Conservation (phyloP, 2,329 filamentous ascomycete species). For the Plenodomus biglobosus region DNA sequence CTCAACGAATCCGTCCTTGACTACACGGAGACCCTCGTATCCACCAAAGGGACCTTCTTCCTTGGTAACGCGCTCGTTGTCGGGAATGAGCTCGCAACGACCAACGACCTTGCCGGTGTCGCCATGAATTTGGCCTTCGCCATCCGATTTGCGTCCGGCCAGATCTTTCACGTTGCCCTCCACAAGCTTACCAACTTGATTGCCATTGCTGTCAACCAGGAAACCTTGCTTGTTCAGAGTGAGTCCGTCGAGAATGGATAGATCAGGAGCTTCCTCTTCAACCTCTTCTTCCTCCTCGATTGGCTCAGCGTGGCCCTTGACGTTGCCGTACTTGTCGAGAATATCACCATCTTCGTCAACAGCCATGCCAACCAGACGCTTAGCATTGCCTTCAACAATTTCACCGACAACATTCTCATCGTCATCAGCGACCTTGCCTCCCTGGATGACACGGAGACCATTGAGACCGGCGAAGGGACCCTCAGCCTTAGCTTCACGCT, state of each 20-base stretch:
- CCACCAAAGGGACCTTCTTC: slow-evolving; percentile 70
- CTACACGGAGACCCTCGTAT: slow-evolving; percentile 64
- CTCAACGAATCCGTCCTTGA: slow-evolving; percentile 71
- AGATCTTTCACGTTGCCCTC: slow-evolving; percentile 60
- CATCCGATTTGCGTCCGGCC: slow-evolving; percentile 58
- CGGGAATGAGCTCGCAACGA: slow-evolving; percentile 59
- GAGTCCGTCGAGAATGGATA: slow-evolving; percentile 57
- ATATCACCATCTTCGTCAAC: slow-evolving; percentile 66
- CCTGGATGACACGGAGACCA: slow-evolving; percentile 51
- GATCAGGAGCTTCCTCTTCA: slow-evolving; percentile 47
- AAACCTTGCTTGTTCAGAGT: slow-evolving; percentile 61
- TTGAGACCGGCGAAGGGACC: slow-evolving; percentile 55
- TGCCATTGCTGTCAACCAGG: slow-evolving; percentile 56
- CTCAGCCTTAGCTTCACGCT: slow-evolving; percentile 56
- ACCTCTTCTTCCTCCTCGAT: slow-evolving; percentile 47
- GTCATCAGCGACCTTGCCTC: slow-evolving; percentile 54
- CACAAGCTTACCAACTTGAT: slow-evolving; percentile 58
- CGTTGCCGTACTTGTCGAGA: slow-evolving; percentile 63
- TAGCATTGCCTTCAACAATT: slow-evolving; percentile 60
- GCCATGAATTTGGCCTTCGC: slow-evolving; percentile 58
- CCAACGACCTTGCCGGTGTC: slow-evolving; percentile 60
- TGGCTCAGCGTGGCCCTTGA: slow-evolving; percentile 62
- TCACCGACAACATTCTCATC: slow-evolving; percentile 55
- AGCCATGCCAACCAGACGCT: slow-evolving; percentile 60
- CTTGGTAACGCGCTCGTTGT: slow-evolving; percentile 57